A percentile compares a stretch with the other conserved stretches of the same genome.
phyloP scores from a whole-genome alignment of 2,329 filamentous ascomycete genomes.

The Cladosporium sp. region DNA sequence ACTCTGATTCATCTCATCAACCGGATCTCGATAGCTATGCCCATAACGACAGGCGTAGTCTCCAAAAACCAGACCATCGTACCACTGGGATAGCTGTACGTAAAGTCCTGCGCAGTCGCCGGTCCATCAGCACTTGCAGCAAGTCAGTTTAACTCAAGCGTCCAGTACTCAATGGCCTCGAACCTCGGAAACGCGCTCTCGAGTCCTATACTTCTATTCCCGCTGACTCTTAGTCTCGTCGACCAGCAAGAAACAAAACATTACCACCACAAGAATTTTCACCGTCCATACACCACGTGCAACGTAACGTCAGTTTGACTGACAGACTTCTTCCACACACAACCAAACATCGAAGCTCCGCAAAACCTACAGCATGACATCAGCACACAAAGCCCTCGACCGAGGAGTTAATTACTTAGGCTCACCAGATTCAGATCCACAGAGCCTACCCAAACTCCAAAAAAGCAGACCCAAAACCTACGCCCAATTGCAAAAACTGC shows the following conservation, averaged over 20 bases:
- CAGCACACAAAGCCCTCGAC: no score
- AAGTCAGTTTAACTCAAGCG: background rate
- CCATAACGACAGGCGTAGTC: background rate
- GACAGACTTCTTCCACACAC: background rate
- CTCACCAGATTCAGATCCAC: no score
- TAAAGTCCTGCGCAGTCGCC: background rate
- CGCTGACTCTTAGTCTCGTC: background rate
- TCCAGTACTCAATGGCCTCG: background rate
- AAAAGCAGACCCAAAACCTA: background rate
- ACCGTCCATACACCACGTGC: background rate
- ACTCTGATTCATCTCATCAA: background rate
- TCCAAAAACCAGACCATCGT: background rate
- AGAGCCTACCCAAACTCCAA: background rate
- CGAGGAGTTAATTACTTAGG: no score
- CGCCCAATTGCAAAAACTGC: no score
- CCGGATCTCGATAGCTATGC: background rate
- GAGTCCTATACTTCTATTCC: background rate
- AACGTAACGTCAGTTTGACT: background rate
- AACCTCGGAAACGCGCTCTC: background rate
- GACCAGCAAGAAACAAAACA: background rate
- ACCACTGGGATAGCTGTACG: background rate
- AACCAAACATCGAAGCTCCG: background rate
- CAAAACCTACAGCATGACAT: background rate
- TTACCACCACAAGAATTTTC: background rate
- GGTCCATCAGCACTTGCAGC: background rate